These are phyloP conservation scores for Rubus parviflorus DNA, from an alignment of 306 rosid genomes.

Conservation along the genomic window DNA sequence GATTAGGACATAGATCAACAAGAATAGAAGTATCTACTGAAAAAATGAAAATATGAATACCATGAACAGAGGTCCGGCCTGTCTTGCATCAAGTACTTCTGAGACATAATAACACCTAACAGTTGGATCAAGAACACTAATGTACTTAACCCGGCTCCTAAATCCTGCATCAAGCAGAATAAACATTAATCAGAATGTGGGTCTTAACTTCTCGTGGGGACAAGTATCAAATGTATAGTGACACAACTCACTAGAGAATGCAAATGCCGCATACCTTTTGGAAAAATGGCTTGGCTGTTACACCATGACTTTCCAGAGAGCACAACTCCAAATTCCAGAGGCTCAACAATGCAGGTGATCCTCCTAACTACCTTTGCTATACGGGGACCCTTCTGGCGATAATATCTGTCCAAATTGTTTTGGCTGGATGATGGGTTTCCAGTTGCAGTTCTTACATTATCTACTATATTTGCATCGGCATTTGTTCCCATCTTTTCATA, in stretches of 20 bases:
- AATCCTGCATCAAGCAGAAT: conserved; percentile 68
- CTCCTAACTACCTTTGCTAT: conserved; percentile 95
- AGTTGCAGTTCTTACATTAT: conserved; percentile 43
- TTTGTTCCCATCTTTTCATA: conserved; percentile 47
- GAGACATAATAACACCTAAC: conserved; percentile 73
- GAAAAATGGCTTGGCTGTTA: conserved; percentile 84
- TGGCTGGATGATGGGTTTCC: conserved; percentile 55
- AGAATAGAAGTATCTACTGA: conserved; percentile 13
- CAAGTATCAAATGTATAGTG: background rate
- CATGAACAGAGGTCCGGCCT: conserved; percentile 85
- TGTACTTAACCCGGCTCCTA: conserved; percentile 85
- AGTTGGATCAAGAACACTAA: conserved; percentile 74
- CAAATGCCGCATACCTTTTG: conserved; percentile 60
- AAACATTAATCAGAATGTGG: conserved; percentile 24
- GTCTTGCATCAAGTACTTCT: conserved; percentile 87
- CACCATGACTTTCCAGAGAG: conserved; percentile 93
- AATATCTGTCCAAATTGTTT: conserved; percentile 55
- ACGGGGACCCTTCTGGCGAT: conserved; percentile 94
- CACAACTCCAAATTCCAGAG: conserved; percentile 81
- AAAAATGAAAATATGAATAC: conserved; percentile 44
- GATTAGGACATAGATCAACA: background rate
- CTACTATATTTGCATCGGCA: conserved; percentile 47
- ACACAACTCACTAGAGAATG: background rate
- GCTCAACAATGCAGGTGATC: conserved; percentile 92
- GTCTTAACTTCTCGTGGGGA: background rate